phyloP scores from a whole-genome alignment of 352 stramenopile species.

The Globisporangium abappressorium region DNA sequence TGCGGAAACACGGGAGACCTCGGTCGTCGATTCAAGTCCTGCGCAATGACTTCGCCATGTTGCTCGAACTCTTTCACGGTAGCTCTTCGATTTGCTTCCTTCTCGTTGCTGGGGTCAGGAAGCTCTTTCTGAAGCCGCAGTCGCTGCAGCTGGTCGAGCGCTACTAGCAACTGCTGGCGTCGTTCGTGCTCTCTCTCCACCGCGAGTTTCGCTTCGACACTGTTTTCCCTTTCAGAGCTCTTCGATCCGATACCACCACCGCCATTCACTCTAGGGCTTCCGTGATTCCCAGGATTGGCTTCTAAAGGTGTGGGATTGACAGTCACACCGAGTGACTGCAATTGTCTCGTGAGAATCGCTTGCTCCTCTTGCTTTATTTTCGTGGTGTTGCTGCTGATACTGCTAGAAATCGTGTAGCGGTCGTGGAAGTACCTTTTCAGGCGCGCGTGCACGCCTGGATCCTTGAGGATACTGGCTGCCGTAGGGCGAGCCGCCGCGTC shows the following conservation, averaged over 20 bases:
- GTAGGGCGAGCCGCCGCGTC: conserved; percentile 31
- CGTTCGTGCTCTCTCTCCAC: conserved; percentile 32
- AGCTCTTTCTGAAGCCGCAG: conserved; percentile 25
- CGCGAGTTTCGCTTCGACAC: conserved; percentile 19
- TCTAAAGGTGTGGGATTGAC: neutral
- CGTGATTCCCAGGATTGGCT: neutral
- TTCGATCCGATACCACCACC: neutral
- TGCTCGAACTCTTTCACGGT: neutral
- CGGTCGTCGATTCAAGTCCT: neutral
- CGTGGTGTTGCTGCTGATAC: neutral
- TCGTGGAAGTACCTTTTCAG: conserved; percentile 35
- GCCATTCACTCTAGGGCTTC: neutral
- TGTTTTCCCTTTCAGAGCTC: neutral
- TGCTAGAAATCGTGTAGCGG: conserved; percentile 13
- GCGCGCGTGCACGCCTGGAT: conserved; percentile 25
- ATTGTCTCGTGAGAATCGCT: conserved; percentile 26
- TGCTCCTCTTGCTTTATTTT: conserved; percentile 14
- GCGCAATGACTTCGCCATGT: neutral
- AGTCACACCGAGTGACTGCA: conserved; percentile 21
- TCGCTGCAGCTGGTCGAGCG: conserved; percentile 41
- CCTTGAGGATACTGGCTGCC: conserved; percentile 31
- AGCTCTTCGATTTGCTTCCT: neutral
- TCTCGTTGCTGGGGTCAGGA: neutral
- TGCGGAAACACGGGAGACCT: neutral
- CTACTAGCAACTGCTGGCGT: conserved; percentile 39